phyloP scores from a whole-genome alignment of 129 eudicot species.

The Pseudognaphalium luteoalbum region DNA sequence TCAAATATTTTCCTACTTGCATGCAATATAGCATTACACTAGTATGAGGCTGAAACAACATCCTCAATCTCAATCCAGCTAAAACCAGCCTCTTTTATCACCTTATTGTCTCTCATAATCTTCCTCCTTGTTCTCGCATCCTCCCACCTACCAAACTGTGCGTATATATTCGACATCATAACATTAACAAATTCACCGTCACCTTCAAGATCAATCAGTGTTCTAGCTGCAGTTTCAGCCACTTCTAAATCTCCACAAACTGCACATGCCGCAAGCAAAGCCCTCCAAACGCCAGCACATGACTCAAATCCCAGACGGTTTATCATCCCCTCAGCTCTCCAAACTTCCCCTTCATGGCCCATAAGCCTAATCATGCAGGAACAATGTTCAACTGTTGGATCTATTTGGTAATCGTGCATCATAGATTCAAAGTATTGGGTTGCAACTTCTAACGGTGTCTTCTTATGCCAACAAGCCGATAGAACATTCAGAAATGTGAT shows the following conservation, averaged over 20 bases:
- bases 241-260: constrained; percentile 55
- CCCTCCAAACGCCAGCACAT: constrained; percentile 66
- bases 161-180: constrained; percentile 65
- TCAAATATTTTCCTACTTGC: background rate
- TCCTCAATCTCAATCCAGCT: constrained; percentile 62
- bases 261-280: constrained; percentile 72
- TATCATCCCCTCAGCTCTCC: constrained; percentile 61
- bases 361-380: constrained; percentile 60
- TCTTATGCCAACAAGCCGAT: constrained; percentile 73
- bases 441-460: constrained; percentile 51
- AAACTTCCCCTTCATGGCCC: constrained; percentile 71
- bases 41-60: background rate
- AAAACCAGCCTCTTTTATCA: constrained; percentile 57
- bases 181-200: constrained; percentile 63
- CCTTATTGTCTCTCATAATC: constrained; percentile 54
- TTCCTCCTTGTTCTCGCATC: constrained; percentile 50
- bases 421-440: constrained; percentile 54
- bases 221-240: constrained; percentile 66
- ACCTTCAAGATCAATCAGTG: constrained; percentile 59
- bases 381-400: constrained; percentile 72
- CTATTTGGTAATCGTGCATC: constrained; percentile 46
- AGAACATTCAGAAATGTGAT: constrained; percentile 67
- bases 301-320: constrained; percentile 46
- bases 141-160: constrained; percentile 60
- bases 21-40: background rate